A percentile compares a stretch with the other conserved stretches of the same genome.
phyloP scores from a whole-genome alignment of 345 rosid species.

The Erodium maritimum region DNA sequence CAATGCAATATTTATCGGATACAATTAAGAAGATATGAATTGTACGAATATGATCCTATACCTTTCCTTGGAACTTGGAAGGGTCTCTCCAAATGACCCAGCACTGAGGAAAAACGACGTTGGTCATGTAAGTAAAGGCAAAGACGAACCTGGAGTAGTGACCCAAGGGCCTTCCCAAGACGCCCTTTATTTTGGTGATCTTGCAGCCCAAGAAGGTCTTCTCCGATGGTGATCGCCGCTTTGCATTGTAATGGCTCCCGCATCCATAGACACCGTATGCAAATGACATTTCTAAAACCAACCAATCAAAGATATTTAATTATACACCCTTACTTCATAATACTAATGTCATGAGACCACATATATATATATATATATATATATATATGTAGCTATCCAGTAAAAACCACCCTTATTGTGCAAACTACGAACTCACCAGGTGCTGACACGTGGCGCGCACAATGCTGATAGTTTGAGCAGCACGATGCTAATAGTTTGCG shows the following conservation, averaged over 20 bases:
- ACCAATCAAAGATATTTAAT: background rate
- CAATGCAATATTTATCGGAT: too few relatives aligned
- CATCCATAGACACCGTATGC: background rate
- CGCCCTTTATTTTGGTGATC: background rate
- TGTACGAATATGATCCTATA: too few relatives aligned
- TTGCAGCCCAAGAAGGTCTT: constrained; percentile 4
- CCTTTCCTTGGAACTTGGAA: background rate
- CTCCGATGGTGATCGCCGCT: background rate
- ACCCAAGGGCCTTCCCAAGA: background rate
- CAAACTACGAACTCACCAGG: too few relatives aligned
- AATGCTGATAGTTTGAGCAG: too few relatives aligned
- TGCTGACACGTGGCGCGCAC: too few relatives aligned
- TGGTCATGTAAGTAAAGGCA: background rate
- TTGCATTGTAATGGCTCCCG: background rate
- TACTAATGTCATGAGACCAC: too few relatives aligned
- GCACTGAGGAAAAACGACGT: background rate
- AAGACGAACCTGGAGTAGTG: background rate
- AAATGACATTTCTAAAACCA: background rate
- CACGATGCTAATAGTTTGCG: too few relatives aligned
- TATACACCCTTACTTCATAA: too few relatives aligned
- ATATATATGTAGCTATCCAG: too few relatives aligned
- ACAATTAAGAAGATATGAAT: too few relatives aligned
- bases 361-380: too few relatives aligned
- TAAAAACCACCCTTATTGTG: too few relatives aligned
- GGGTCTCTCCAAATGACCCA: background rate